These are phyloP conservation scores for Fimicolochytrium jonesii DNA, from an alignment of 192 early-diverging fungal genomes.

Conservation along the genomic window DNA sequence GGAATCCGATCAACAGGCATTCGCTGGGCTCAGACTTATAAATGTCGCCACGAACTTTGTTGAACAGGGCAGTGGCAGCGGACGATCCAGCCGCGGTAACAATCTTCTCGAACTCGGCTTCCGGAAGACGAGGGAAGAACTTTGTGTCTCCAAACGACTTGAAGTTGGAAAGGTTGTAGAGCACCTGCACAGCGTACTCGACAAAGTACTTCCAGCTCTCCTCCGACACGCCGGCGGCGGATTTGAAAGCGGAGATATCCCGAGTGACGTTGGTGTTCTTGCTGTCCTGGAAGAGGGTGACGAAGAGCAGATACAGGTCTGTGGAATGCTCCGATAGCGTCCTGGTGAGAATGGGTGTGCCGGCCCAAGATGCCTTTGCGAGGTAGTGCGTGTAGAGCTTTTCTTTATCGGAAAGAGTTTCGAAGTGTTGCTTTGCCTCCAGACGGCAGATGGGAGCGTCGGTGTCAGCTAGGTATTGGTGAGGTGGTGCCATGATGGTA, in stretches of 20 bases:
- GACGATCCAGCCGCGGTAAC: slow-evolving; percentile 32
- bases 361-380: slow-evolving; percentile 50
- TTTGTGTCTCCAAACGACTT: slow-evolving; percentile 62
- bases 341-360: slow-evolving; percentile 35
- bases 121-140: slow-evolving; percentile 49
- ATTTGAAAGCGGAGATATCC: slow-evolving; percentile 13
- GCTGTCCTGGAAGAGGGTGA: slow-evolving; percentile 33
- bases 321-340: slow-evolving; percentile 28
- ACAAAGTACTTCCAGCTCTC: slow-evolving; percentile 50
- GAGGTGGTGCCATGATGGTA: not conserved
- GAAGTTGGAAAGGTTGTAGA: slow-evolving; percentile 55
- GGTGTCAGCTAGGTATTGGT: slow-evolving; percentile 35
- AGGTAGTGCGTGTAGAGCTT: slow-evolving; percentile 54
- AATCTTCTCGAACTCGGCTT: slow-evolving; percentile 39
- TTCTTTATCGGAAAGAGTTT: slow-evolving; percentile 40
- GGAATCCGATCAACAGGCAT: slow-evolving; percentile 49
- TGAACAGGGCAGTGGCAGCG: slow-evolving; percentile 28
- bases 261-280: slow-evolving; percentile 14
- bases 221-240: slow-evolving; percentile 29
- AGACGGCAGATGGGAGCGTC: slow-evolving; percentile 44
- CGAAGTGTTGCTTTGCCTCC: slow-evolving; percentile 49
- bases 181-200: slow-evolving; percentile 44
- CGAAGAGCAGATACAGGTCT: slow-evolving; percentile 39
- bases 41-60: slow-evolving; percentile 24
- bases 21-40: slow-evolving; percentile 41